Conservation (phyloP, 2,329 filamentous ascomycete species). For the Fusarium scirpi region DNA sequence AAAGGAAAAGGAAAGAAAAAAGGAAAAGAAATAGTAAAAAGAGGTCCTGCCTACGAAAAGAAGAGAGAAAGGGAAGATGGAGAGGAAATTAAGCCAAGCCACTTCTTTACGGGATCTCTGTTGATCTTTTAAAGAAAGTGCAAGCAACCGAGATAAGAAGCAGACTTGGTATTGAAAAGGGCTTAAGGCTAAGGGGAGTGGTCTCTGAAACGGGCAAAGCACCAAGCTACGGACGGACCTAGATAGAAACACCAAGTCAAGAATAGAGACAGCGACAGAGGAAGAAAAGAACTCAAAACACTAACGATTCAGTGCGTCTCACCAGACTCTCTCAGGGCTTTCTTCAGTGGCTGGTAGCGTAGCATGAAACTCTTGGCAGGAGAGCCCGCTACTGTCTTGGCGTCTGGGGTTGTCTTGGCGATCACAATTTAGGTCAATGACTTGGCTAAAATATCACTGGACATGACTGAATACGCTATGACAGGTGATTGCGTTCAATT, state of each 20-base stretch:
- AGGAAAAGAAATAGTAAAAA: background rate
- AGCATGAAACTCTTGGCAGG: background rate
- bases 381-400: background rate
- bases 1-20: background rate
- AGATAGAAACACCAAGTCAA: background rate
- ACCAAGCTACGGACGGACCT: background rate
- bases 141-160: background rate
- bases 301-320: background rate
- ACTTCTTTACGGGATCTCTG: background rate
- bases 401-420: background rate
- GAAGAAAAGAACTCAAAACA: background rate
- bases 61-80: background rate
- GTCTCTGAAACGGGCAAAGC: background rate
- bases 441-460: background rate
- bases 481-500: too few relatives aligned
- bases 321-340: background rate
- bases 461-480: too few relatives aligned
- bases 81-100: background rate
- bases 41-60: constrained; percentile 14
- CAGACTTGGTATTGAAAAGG: background rate
- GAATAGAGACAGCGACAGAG: background rate
- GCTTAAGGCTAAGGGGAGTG: background rate
- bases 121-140: background rate
- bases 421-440: background rate
- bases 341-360: background rate